Evolutionary conservation across 2,329 filamentous ascomycete genomes (phyloP), one percentile per base, ranked within the genome.

Genomic region (Dactylella cylindrospora): DNA sequence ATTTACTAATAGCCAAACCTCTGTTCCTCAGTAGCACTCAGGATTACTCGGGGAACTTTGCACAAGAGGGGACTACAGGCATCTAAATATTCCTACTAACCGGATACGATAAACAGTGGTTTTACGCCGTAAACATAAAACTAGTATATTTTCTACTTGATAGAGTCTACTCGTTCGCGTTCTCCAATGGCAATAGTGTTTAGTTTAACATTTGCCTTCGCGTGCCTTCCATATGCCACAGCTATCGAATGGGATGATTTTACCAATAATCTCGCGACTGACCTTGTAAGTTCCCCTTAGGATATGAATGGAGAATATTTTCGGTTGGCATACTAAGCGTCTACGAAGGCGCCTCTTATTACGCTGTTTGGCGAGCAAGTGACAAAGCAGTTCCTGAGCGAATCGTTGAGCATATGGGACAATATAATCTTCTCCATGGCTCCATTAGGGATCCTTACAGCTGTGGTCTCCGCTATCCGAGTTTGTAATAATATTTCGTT

Each of bases 361-460:
- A 66, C 71, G 0, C 67, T 76, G 0, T 75, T 75, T 20, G 73
- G 74, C 3, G 73, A 76, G 26, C 69, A 71, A 1, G 69, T 74
- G 1, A 74, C 74, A 0, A 73, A 72, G 31, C 73, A 75, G 29
- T 76, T 71, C 36, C 67, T 76, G 2, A 74, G 71, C 62, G 70
- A 73, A 49, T 69, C 69, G 5, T 13, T 62, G 6, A 43, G 43
- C 3, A 52, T 43, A 40, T 46, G 44, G 12, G 78, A 79, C 32
- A 73, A 74, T 29, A 67, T 79, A 1, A 73, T 77, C 3, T 72
- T 80, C n/a, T 73, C 77, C 0, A 70, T 78, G 41, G 76, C 72
- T 0, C 77, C 77, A 0, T 51, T 79, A 1, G 57, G 75, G 0
- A 72, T 77, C 17, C 50, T 77, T 5, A 77, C 75, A 0, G 69